Base-by-base conservation (phyloP, 345 rosid species). In the Dipteronia dyeriana region DNA sequence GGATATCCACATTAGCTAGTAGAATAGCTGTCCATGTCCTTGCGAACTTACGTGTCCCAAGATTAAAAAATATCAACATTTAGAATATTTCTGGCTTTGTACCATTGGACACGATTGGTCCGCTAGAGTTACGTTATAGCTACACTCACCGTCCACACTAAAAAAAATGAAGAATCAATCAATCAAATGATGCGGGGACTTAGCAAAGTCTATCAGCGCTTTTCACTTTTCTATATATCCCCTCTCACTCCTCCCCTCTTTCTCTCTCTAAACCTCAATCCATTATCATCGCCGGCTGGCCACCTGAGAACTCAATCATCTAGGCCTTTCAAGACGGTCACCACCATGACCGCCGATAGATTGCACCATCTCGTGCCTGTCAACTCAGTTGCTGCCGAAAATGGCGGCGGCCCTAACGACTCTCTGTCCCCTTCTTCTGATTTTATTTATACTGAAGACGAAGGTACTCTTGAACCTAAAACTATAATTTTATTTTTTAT, bases 201-300 rank as follows among this genome's bases (percentile, higher is more conserved):
- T 57, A 79, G 83, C 78, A 86, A 88, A 87, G 87, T 83, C 56
- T 80, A 61, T 73, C 87, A 86, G 82, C 87, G 88, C 68, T 71
- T 87, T 70, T 81, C 90, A 69, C 79, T 85, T 54, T 66, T 84
- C 51, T 38, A 85, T 16, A 77, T 79, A 75, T 74, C 80, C 76
- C 83, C 74, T 66, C 74, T 76, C 64, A n/a, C 63, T 59, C 63
- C 51, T 34, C 79, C 80, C 66, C 70, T 69, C 73, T 45, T 56
- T 75, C 73, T 71, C 66, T 31, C 74, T 38, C 77, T 31, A 1
- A 79, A 80, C 54, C 67, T 73, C 65, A n/a, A 74, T 74, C 79
- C 82, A 66, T 79, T 84, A 67, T 14, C 85, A 10, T 51, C 87
- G 17, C 38, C 26, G 8, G 79, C 75, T 41, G 83, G 84, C 81